phyloP scores from a whole-genome alignment of 805 yeast species.

The Pichia insulana region DNA sequence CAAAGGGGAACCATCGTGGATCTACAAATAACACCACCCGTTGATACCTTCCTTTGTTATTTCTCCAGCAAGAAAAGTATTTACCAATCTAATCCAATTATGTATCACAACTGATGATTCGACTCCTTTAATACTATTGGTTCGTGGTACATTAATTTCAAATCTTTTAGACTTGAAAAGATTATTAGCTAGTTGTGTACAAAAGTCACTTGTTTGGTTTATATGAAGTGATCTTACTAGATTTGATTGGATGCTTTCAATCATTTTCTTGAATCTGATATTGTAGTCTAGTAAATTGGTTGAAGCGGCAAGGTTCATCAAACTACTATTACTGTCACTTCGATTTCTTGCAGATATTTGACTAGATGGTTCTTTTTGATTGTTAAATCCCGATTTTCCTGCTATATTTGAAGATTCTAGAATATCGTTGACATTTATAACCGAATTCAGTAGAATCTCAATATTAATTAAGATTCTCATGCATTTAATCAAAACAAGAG shows the following conservation, averaged over 20 bases:
- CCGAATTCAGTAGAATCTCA: slow-evolving; percentile 14
- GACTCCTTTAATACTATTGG: slow-evolving; percentile 6
- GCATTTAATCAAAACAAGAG: slow-evolving; percentile 21
- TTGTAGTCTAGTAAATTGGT: slow-evolving; percentile 18
- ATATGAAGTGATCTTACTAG: slow-evolving; percentile 13
- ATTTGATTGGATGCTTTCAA: slow-evolving; percentile 16
- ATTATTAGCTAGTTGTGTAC: slow-evolving; percentile 10
- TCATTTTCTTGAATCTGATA: slow-evolving; percentile 18
- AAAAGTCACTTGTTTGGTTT: slow-evolving; percentile 14
- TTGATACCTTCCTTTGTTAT: slow-evolving; percentile 18
- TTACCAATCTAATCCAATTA: slow-evolving; percentile 19
- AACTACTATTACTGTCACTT: slow-evolving; percentile 1
- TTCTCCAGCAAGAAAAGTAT: slow-evolving; percentile 12
- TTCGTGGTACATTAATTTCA: slow-evolving; percentile 13
- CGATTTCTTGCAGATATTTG: slow-evolving; percentile 1
- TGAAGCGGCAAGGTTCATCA: slow-evolving; percentile 1
- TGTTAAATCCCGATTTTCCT: background rate
- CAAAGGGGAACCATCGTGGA: too few species aligned
- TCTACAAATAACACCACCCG: slow-evolving; percentile 20
- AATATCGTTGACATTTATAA: slow-evolving; percentile 18
- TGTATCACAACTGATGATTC: slow-evolving; percentile 12
- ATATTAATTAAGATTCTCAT: slow-evolving; percentile 17
- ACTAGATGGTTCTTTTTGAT: background rate
- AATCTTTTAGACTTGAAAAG: slow-evolving; percentile 6
- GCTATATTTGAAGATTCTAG: background rate